A percentile compares a stretch with the other conserved stretches of the same genome.
Conservation (phyloP, 164 flowering plant species). For the Umbilicus rupestris region DNA sequence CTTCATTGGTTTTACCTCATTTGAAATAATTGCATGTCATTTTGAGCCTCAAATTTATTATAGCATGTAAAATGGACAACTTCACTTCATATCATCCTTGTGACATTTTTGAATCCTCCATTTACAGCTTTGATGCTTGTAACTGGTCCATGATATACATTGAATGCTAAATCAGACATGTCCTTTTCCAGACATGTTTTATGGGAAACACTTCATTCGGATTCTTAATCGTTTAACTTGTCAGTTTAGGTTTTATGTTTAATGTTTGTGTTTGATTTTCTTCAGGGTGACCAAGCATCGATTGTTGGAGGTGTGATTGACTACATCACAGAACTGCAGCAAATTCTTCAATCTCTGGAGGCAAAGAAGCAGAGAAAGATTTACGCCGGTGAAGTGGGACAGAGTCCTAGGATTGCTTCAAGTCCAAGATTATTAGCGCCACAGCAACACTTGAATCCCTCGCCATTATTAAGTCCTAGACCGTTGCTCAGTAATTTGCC, state of each 20-base stretch:
- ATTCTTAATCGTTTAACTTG: background rate
- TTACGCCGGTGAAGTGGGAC: conserved; percentile 43
- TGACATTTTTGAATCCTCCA: conserved; percentile 4
- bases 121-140: background rate
- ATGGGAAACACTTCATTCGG: background rate
- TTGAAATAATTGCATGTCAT: background rate
- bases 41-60: background rate
- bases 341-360: conserved; percentile 72
- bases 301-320: conserved; percentile 94
- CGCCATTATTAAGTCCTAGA: conserved; percentile 41
- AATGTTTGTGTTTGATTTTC: too few relatives aligned
- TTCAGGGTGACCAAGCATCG: conserved; percentile 96
- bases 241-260: too few relatives aligned
- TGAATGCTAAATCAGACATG: background rate
- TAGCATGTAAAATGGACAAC: background rate
- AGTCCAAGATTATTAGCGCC: conserved; percentile 43
- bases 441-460: conserved; percentile 19
- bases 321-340: conserved; percentile 83
- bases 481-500: conserved; percentile 44
- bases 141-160: background rate
- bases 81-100: conserved; percentile 7
- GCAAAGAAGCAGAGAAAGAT: conserved; percentile 81
- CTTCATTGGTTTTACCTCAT: conserved; percentile 2
- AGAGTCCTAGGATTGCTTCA: conserved; percentile 66
- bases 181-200: background rate